Conservation (phyloP, 2,329 filamentous ascomycete species). For the Coleophoma eucalyptorum region DNA sequence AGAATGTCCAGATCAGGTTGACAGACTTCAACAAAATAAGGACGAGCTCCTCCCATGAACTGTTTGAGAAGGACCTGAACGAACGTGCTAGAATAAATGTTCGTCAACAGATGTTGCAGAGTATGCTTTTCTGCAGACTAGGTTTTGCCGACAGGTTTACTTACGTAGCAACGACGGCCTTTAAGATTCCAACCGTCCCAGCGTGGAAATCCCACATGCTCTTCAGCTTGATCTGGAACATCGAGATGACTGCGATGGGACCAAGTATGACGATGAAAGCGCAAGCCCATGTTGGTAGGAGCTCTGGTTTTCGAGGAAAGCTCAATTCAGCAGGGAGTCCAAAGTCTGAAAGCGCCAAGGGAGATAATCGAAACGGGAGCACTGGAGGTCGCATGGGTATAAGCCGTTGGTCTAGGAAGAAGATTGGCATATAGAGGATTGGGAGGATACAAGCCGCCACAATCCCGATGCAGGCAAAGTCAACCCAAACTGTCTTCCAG, state of each 20-base stretch:
- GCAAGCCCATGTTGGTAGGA: slow-evolving; percentile 61
- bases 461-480: slow-evolving; percentile 7
- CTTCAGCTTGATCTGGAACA: slow-evolving; percentile 62
- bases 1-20: slow-evolving; percentile 42
- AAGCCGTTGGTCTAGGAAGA: slow-evolving; percentile 9
- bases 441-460: slow-evolving; percentile 5
- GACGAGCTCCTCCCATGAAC: slow-evolving; percentile 66
- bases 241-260: slow-evolving; percentile 58
- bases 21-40: slow-evolving; percentile 67
- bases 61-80: slow-evolving; percentile 73
- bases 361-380: background rate
- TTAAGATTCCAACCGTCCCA: slow-evolving; percentile 11
- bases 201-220: slow-evolving; percentile 55
- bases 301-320: slow-evolving; percentile 12
- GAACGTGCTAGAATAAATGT: slow-evolving; percentile 44
- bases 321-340: slow-evolving; percentile 8
- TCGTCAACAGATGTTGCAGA: too few species aligned
- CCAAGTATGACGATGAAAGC: slow-evolving; percentile 60
- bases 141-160: background rate
- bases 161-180: slow-evolving; percentile 15
- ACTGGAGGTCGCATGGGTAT: slow-evolving; percentile 8
- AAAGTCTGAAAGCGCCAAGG: background rate
- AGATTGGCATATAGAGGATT: slow-evolving; percentile 14
- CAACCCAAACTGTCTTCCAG: slow-evolving; percentile 2
- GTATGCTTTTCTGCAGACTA: too few species aligned